Conservation (phyloP, 73 alveolate genomes). For the Stentor coeruleus region DNA sequence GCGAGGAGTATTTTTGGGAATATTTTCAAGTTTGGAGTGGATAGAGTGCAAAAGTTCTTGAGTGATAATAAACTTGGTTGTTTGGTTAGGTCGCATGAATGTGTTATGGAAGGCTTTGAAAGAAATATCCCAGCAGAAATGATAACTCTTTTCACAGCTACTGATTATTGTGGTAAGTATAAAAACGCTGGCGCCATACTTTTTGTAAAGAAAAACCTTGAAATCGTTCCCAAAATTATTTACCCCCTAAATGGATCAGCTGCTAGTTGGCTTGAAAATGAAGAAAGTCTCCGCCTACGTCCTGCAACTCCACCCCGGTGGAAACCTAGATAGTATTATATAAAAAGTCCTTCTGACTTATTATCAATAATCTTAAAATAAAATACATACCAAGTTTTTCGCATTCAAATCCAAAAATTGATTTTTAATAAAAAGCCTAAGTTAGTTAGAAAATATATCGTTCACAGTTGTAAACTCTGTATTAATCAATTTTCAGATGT, state of each 20-base stretch:
- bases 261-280: conserved; percentile 85
- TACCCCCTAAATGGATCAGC: conserved; percentile 59
- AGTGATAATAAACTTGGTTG: no score
- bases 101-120: conserved; percentile 34
- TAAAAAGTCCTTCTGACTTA: no score
- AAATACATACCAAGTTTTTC: no score
- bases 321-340: no score
- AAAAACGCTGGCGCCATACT: conserved; percentile 92
- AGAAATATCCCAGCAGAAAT: conserved; percentile 89
- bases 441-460: no score
- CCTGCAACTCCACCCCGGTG: conserved; percentile 97
- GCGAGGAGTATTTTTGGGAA: no score
- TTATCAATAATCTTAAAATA: no score
- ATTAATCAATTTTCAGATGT: no score
- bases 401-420: no score
- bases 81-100: not conserved
- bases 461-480: no score
- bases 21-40: not conserved
- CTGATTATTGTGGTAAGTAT: conserved; percentile 90
- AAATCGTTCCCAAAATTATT: conserved; percentile 58
- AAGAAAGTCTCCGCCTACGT: conserved; percentile 77
- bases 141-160: conserved; percentile 84
- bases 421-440: no score
- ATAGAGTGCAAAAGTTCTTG: not conserved
- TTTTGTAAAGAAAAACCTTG: conserved; percentile 45